Evolutionary conservation across 2,329 filamentous ascomycete species (phyloP).

Genomic region (Sporothrix dimorphospora): DNA sequence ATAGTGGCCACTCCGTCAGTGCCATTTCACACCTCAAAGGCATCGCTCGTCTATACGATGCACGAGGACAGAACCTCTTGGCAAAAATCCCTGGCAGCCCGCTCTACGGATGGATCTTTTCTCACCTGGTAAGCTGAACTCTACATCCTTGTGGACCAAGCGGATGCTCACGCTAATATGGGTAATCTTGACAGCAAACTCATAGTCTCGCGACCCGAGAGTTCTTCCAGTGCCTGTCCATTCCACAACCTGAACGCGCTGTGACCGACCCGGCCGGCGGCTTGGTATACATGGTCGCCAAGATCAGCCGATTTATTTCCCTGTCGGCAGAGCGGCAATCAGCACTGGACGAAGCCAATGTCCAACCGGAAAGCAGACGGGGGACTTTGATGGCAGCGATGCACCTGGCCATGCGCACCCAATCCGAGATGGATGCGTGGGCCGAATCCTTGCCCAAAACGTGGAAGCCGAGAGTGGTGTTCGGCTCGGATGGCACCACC

Average conservation of each 20-base stretch:
- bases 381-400: not conserved
- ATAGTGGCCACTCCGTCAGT: not conserved
- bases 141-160: too few species aligned
- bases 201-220: not conserved
- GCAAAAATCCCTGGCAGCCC: slow-evolving; percentile 9
- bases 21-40: not conserved
- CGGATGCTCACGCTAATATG: not conserved
- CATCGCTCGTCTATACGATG: slow-evolving; percentile 10
- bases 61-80: not conserved
- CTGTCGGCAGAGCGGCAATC: not conserved
- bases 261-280: not conserved
- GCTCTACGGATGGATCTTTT: slow-evolving; percentile 14
- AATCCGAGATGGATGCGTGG: not conserved
- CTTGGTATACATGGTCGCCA: not conserved
- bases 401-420: slow-evolving; percentile 5
- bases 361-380: not conserved
- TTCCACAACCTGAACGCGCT: not conserved
- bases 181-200: not conserved
- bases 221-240: not conserved
- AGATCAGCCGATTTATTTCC: not conserved
- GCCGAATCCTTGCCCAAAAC: not conserved
- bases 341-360: not conserved
- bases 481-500: not conserved
- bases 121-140: not conserved
- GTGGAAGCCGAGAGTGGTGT: not conserved